Base-by-base conservation (phyloP, 2,329 filamentous ascomycete species). In the Clarireedia paspali region DNA sequence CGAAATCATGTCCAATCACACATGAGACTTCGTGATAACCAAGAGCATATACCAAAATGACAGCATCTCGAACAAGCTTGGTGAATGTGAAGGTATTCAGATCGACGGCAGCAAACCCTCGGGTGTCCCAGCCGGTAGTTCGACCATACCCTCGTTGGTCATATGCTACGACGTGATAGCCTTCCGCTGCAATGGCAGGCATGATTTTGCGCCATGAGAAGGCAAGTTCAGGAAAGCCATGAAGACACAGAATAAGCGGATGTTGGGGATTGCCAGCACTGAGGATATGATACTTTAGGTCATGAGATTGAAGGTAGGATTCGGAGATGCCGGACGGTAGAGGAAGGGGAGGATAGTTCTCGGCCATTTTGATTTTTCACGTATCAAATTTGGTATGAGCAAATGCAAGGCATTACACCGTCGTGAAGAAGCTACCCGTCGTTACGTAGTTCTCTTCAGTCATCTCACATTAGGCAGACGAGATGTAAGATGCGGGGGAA, bases 131-230 rank as follows among this genome's bases (percentile, higher is more conserved):
- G 49, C 81, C 80, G 0, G 75, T 82, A 0, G 84, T 88, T 26
- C 83, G 77, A 10, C 85, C 85, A 60, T 85, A 88, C 6, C 84
- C 85, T 49, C 85, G 77, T 63, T 85, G 83, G 63, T 89, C 85
- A 38, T 81, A 80, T 1, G 85, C 84, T 2, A 88, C 79, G 53
- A 84, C 83, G 64, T 84, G 77, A 69, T 82, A 88, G 27, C 84
- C 84, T 5, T 76, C 73, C 0, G 71, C 68, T 5, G 84, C 80
- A n/a, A 89, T 72, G 0, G 72, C 66, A 6, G 77, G 76, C 63
- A 88, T 75, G 38, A 87, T 70, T 55, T 83, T 81, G 51, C 84
- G 80, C 83, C 84, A 88, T 47, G 84, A 87, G 67, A 79, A 88
- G 27, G 85, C 82, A 2, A 88, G 73, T 64, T 88, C 84, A 1